Conservation (phyloP, 768 basidiomycete species). For the Brasilioporus rufonigricans region DNA sequence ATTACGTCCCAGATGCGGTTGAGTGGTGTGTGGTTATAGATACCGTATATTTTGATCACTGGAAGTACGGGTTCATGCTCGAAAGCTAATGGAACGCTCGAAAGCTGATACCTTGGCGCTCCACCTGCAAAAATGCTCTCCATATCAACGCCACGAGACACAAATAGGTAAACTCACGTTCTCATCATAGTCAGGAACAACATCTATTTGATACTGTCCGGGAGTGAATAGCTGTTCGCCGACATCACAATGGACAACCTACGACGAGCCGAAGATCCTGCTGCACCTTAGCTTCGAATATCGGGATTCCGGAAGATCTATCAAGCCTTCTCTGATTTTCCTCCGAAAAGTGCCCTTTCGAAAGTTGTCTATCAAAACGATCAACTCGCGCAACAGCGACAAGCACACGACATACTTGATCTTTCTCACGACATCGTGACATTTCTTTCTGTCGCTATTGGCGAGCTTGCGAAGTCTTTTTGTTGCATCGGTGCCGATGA, state of each 20-base stretch:
- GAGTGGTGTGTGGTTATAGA: constrained; percentile 49
- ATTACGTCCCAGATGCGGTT: constrained; percentile 48
- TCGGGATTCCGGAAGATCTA: constrained; percentile 46
- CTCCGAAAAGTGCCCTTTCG: constrained; percentile 64
- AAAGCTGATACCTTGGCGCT: constrained; percentile 36
- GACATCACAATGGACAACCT: constrained; percentile 12
- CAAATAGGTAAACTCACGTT: constrained; percentile 18
- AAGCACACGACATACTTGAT: constrained; percentile 47
- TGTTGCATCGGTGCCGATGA: constrained; percentile 52
- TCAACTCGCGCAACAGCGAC: neutral
- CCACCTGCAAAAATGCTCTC: constrained; percentile 28
- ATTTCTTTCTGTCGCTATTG: constrained; percentile 43
- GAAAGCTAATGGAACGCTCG: neutral
- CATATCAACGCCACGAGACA: neutral
- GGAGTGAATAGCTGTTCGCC: neutral
- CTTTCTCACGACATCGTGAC: constrained; percentile 61
- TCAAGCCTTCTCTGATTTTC: constrained; percentile 65
- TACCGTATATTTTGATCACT: constrained; percentile 51
- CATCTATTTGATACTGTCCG: constrained; percentile 49
- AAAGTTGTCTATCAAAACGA: constrained; percentile 51
- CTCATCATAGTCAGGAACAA: constrained; percentile 37
- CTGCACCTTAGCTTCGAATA: constrained; percentile 71
- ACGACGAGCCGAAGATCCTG: constrained; percentile 50
- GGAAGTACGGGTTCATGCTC: neutral
- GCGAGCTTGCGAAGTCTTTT: constrained; percentile 47